These are phyloP conservation scores for Lactuca sativa DNA, from an alignment of 129 eudicot species.

Conservation along the genomic window DNA sequence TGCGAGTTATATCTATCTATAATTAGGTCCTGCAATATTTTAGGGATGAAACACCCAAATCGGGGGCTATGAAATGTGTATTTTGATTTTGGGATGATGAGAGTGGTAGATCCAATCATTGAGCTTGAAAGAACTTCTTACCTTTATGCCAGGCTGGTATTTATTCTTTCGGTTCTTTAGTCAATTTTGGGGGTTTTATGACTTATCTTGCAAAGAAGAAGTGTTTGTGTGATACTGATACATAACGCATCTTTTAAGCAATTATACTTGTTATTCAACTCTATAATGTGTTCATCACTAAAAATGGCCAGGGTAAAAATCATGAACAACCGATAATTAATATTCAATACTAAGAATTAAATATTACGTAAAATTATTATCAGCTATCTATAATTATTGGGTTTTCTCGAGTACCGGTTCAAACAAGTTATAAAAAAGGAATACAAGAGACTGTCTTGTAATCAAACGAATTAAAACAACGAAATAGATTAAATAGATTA, in stretches of 20 bases:
- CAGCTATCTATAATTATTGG: too few relatives aligned
- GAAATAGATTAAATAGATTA: too few relatives aligned
- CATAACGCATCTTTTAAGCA: background rate
- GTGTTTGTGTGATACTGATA: background rate
- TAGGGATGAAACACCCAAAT: constrained; percentile 20
- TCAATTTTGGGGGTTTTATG: background rate
- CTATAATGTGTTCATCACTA: too few relatives aligned
- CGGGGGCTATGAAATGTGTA: background rate
- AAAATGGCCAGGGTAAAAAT: too few relatives aligned
- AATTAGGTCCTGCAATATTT: constrained; percentile 1
- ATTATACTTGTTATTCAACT: too few relatives aligned
- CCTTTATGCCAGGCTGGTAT: constrained; percentile 11
- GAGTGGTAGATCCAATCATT: constrained; percentile 13
- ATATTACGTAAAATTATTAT: too few relatives aligned
- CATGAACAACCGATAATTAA: too few relatives aligned
- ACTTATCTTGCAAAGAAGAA: background rate
- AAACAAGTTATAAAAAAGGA: too few relatives aligned
- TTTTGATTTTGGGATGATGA: constrained; percentile 2
- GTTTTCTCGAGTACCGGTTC: too few relatives aligned
- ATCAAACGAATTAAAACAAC: too few relatives aligned
- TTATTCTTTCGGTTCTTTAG: constrained; percentile 6
- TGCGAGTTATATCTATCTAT: constrained; percentile 7
- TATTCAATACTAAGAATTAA: too few relatives aligned
- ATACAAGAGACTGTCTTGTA: too few relatives aligned
- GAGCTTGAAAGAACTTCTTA: constrained; percentile 6